phyloP scores from a whole-genome alignment of 192 early-diverging fungal genomes.

The Coemansia sp. region DNA sequence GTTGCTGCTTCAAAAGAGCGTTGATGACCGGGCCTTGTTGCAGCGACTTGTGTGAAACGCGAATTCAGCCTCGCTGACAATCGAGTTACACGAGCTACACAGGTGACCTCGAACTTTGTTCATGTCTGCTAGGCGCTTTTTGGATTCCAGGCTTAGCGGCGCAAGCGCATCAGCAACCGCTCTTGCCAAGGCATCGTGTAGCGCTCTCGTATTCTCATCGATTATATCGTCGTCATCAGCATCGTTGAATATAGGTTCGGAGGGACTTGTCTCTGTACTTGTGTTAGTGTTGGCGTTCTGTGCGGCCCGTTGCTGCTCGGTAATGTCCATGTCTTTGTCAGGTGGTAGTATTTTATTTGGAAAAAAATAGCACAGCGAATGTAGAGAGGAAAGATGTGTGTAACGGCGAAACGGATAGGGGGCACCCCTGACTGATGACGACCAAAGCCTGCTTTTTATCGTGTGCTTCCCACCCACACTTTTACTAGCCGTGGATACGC shows the following conservation, averaged over 20 bases:
- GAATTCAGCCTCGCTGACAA: slow-evolving; percentile 1
- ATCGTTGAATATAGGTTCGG: not conserved
- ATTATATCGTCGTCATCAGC: not conserved
- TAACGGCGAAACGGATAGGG: not conserved
- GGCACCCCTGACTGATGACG: not conserved
- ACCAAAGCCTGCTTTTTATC: not conserved
- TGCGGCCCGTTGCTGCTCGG: not conserved
- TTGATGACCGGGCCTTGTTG: not conserved
- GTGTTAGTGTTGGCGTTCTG: not conserved
- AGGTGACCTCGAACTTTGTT: not conserved
- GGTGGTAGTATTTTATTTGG: not conserved
- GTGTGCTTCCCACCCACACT: not conserved
- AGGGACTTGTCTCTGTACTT: not conserved
- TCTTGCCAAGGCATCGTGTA: not conserved
- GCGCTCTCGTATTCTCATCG: not conserved
- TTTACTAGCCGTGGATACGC: not conserved
- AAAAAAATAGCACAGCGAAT: not conserved
- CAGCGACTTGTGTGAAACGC: slow-evolving; percentile 5
- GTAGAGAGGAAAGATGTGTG: not conserved
- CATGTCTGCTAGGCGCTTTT: not conserved
- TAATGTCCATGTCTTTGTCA: not conserved
- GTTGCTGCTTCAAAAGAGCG: not conserved
- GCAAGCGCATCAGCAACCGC: not conserved
- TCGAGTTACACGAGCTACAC: not conserved
- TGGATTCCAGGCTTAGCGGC: not conserved